Percentiles rank a stretch among this genome's conserved stretches.
phyloP scores from a whole-genome alignment of 2,329 filamentous ascomycete genomes.

The Monosporascus sp. region DNA sequence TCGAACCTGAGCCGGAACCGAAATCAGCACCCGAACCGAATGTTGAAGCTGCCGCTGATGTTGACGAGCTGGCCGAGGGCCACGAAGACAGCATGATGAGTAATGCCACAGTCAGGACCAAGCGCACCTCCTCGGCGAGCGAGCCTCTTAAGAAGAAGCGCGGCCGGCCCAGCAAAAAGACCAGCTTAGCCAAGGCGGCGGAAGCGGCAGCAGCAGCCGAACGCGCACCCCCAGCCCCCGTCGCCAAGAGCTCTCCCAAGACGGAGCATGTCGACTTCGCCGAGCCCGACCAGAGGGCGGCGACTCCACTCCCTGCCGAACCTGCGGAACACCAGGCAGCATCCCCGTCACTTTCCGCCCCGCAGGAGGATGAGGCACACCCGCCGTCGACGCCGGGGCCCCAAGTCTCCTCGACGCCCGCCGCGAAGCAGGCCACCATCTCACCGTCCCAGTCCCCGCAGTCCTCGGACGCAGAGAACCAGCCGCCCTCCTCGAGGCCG shows the following conservation, averaged over 20 bases:
- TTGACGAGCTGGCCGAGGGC: conserved; percentile 27
- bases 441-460: conserved; percentile 67
- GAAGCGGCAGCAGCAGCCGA: conserved; percentile 17
- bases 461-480: conserved; percentile 77
- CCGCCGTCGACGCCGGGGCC: conserved; percentile 40
- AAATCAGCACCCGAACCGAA: conserved; percentile 16
- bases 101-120: conserved; percentile 38
- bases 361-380: conserved; percentile 10
- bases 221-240: conserved; percentile 1
- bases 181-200: conserved; percentile 23
- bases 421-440: conserved; percentile 48
- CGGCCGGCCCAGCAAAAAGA: conserved; percentile 29
- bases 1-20: conserved; percentile 18
- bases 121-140: conserved; percentile 18
- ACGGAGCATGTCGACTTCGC: conserved; percentile 14
- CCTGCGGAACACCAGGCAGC: conserved; percentile 20
- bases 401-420: conserved; percentile 39
- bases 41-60: conserved; percentile 11
- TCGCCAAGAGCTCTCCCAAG: conserved; percentile 2
- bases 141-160: conserved; percentile 26
- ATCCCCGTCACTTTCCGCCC: conserved; percentile 21
- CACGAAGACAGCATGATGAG: conserved; percentile 37
- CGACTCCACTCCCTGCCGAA: conserved; percentile 6
- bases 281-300: conserved; percentile 19
- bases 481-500: conserved; percentile 63